Percentiles rank a stretch among this genome's conserved stretches.
These are phyloP conservation scores for Oryza longistaminata DNA, from an alignment of 176 grass and related monocot species.

Conservation along the genomic window DNA sequence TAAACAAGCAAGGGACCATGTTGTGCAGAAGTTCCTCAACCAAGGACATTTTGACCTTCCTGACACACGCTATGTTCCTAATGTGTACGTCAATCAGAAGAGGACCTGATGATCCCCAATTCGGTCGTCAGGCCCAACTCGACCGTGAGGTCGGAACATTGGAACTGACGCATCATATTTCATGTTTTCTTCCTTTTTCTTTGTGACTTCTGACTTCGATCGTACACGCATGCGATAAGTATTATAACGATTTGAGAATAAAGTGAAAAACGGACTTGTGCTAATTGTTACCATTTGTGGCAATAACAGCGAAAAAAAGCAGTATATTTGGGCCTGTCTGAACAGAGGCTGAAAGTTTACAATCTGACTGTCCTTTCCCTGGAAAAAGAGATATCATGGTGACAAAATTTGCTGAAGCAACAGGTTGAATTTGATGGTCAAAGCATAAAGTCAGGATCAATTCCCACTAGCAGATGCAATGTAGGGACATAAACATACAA, in stretches of 20 bases:
- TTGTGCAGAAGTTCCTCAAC: slow-evolving; percentile 73
- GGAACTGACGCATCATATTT: neutral
- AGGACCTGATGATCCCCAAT: slow-evolving; percentile 58
- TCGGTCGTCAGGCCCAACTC: no score
- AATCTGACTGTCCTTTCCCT: neutral
- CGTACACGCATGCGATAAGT: slow-evolving; percentile 6
- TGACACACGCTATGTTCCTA: slow-evolving; percentile 65
- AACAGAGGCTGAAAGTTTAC: neutral
- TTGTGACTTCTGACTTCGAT: slow-evolving; percentile 34
- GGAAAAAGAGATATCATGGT: neutral
- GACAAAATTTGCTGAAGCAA: neutral
- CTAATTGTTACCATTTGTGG: neutral
- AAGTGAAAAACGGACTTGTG: neutral
- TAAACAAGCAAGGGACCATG: slow-evolving; percentile 63
- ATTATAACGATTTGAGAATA: neutral
- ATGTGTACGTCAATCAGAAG: slow-evolving; percentile 64
- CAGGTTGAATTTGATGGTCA: slow-evolving; percentile 9
- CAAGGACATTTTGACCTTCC: slow-evolving; percentile 67
- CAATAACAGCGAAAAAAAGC: neutral
- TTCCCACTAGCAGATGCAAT: slow-evolving; percentile 22
- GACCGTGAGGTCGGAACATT: no score
- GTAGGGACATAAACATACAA: neutral
- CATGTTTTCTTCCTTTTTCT: neutral
- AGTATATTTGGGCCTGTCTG: neutral
- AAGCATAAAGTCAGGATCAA: slow-evolving; percentile 24